phyloP scores from a whole-genome alignment of 2,329 filamentous ascomycete species.

The Gnomoniopsis smithogilvyi region DNA sequence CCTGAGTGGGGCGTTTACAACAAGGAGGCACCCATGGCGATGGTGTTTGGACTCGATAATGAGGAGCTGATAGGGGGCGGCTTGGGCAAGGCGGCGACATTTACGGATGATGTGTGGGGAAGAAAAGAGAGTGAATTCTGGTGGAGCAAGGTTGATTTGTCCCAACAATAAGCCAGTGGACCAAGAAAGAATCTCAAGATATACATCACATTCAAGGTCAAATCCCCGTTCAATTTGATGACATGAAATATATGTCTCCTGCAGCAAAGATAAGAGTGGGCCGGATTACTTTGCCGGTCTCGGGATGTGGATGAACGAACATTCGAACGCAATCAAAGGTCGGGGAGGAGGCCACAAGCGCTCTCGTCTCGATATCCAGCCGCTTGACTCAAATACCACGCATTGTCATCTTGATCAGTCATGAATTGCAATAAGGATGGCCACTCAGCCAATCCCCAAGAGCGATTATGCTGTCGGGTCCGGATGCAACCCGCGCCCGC shows the following conservation, averaged over 20 bases:
- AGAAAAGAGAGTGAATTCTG: conserved; percentile 43
- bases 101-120: conserved; percentile 38
- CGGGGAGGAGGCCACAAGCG: too few relatives aligned
- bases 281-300: not conserved
- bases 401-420: too few relatives aligned
- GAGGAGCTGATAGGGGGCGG: conserved; percentile 44
- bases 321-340: too few relatives aligned
- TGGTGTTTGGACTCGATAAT: conserved; percentile 44
- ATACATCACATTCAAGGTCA: too few relatives aligned
- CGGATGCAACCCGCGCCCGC: too few relatives aligned
- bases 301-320: not conserved
- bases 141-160: conserved; percentile 39
- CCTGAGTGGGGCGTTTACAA: conserved; percentile 35
- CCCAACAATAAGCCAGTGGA: conserved; percentile 25
- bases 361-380: too few relatives aligned
- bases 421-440: too few relatives aligned
- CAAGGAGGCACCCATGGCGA: conserved; percentile 26
- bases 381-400: too few relatives aligned
- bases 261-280: not conserved
- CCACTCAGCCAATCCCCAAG: too few relatives aligned
- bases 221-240: not conserved
- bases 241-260: not conserved
- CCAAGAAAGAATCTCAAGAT: not conserved
- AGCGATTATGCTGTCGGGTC: too few relatives aligned
- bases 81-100: conserved; percentile 32